A percentile compares a stretch with the other conserved stretches of the same genome.
phyloP scores from a whole-genome alignment of 176 grass and related monocot species.

The Ensete glaucum region DNA sequence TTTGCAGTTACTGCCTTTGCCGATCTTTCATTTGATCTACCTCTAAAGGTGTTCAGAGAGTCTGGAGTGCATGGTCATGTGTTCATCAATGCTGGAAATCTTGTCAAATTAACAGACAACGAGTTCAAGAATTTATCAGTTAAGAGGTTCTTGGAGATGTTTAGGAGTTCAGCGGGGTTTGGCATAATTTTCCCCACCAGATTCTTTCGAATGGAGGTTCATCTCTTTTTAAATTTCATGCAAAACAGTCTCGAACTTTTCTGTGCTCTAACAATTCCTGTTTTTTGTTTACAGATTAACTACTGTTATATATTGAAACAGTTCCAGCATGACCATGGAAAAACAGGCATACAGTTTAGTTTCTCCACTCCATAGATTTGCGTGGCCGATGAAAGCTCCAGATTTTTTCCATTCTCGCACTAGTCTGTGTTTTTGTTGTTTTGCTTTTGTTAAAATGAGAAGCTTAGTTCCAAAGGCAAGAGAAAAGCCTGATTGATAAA shows the following conservation, averaged over 20 bases:
- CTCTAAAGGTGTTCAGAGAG: slow-evolving; percentile 61
- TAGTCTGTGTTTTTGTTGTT: too few species aligned
- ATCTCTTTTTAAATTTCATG: slow-evolving; percentile 2
- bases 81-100: slow-evolving; percentile 64
- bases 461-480: too few species aligned
- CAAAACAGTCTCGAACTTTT: neutral
- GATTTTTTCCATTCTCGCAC: too few species aligned
- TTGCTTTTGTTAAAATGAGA: too few species aligned
- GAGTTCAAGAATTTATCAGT: slow-evolving; percentile 59
- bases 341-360: slow-evolving; percentile 88
- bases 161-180: slow-evolving; percentile 69
- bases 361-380: slow-evolving; percentile 57
- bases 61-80: slow-evolving; percentile 76
- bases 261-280: slow-evolving; percentile 3
- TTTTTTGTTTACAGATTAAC: slow-evolving; percentile 55
- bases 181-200: slow-evolving; percentile 84
- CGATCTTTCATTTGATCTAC: slow-evolving; percentile 82
- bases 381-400: too few species aligned
- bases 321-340: slow-evolving; percentile 65
- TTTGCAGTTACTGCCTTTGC: slow-evolving; percentile 65
- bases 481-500: too few species aligned
- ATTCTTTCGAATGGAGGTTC: slow-evolving; percentile 82
- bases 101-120: slow-evolving; percentile 48
- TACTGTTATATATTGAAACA: slow-evolving; percentile 91
- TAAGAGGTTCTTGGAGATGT: slow-evolving; percentile 35